These are phyloP conservation scores for Biscogniauxia marginata DNA, from an alignment of 2,329 filamentous ascomycete species.

Conservation along the genomic window DNA sequence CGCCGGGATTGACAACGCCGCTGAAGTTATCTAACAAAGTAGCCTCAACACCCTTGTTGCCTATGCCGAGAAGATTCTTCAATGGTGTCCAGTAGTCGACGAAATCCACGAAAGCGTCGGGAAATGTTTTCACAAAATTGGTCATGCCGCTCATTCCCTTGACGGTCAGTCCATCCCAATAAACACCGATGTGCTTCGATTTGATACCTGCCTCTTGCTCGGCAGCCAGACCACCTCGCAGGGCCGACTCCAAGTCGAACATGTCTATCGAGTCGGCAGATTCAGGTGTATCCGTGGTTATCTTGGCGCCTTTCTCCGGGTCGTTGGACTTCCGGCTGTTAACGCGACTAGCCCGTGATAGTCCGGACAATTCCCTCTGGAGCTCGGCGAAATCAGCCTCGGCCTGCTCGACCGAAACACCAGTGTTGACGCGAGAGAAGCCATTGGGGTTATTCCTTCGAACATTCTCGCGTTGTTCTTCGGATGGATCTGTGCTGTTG, in stretches of 20 bases:
- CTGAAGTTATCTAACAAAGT: slow-evolving; percentile 72
- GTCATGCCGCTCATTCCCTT: slow-evolving; percentile 71
- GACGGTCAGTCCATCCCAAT: slow-evolving; percentile 77
- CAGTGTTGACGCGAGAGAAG: slow-evolving; percentile 40
- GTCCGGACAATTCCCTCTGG: slow-evolving; percentile 57
- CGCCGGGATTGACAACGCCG: slow-evolving; percentile 72
- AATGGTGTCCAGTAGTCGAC: slow-evolving; percentile 71
- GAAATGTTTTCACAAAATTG: slow-evolving; percentile 73
- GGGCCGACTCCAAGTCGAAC: slow-evolving; percentile 74
- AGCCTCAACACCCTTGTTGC: slow-evolving; percentile 67
- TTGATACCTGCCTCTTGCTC: slow-evolving; percentile 77
- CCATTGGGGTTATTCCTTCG: slow-evolving; percentile 49
- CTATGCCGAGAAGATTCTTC: slow-evolving; percentile 61
- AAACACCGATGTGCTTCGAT: slow-evolving; percentile 74
- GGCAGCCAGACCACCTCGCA: slow-evolving; percentile 69
- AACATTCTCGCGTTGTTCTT: slow-evolving; percentile 41
- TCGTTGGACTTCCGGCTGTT: slow-evolving; percentile 44
- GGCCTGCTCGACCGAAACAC: slow-evolving; percentile 65
- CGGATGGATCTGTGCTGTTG: slow-evolving; percentile 24
- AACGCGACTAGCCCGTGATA: slow-evolving; percentile 51
- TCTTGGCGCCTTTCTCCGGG: slow-evolving; percentile 53
- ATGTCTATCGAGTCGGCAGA: slow-evolving; percentile 51
- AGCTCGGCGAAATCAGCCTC: slow-evolving; percentile 70
- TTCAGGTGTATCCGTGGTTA: slow-evolving; percentile 36
- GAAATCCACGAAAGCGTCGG: slow-evolving; percentile 72